Base-by-base conservation (phyloP, 139 green algal genomes). In the Chlamydomonas schloesseri region DNA sequence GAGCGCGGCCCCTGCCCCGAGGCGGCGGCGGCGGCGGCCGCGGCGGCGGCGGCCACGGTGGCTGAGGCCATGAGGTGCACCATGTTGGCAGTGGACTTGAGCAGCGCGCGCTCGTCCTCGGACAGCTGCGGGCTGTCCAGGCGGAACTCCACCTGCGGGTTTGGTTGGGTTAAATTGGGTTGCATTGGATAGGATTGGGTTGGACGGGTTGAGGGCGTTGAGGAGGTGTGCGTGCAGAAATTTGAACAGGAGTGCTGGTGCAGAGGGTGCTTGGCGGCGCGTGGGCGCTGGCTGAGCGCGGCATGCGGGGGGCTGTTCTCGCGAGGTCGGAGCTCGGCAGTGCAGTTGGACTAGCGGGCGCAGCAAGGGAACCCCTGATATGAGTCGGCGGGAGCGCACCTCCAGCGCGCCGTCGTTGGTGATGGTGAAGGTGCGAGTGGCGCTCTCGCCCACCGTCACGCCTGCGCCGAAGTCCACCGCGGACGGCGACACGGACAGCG, bases 381-480 rank as follows among this genome's bases (percentile, higher is more conserved):
- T n/a, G n/a, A n/a, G n/a, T n/a, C 42, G 8, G 2, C 26, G 21
- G 26, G 6, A 34, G 15, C 76, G 15, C 60, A 96, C 91, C n/a
- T 91, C 88, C 55, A 96, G 83, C 5, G 91, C 92, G 0, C 93
- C 93, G 28, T 92, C 87, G 53, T 96, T 96, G 21, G 68, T 78
- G 67, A 96, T 88, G 28, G 72, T 84, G 37, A 96, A 86, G 31
- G 58, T 90, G 23, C 71, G 71, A 4, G 75, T 85, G 26, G 50
- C 74, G 0, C 46, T 50, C 74, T 93, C 93, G 26, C 88, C 93
- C 37, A 96, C 82, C 47, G 89, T 93, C 10, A 95, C 89, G 1
- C 93, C 93, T 0, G 71, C 70, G 53, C 82, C 65, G 67, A 83
- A 71, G 62, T 91, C 84, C 62, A 91, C 74, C 3, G 15, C 31